phyloP scores from a whole-genome alignment of 495 filamentous ascomycete species.

The Clohesyomyces aquaticus region DNA sequence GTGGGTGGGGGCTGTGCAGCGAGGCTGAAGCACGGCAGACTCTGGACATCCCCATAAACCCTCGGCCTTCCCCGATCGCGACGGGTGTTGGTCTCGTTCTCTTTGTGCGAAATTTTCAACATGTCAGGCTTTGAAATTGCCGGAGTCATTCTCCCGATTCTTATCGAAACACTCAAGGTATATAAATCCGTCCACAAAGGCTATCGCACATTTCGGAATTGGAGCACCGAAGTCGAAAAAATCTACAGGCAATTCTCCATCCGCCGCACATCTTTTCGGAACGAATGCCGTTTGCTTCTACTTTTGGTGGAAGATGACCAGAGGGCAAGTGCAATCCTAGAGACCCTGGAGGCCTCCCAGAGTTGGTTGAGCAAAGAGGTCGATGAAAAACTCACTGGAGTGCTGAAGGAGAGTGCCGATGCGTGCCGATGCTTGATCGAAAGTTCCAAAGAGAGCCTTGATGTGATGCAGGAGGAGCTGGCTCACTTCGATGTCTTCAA shows the following conservation, averaged over 20 bases:
- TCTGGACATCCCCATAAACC: too few species aligned
- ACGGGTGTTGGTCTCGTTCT: too few species aligned
- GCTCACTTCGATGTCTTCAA: constrained; percentile 28
- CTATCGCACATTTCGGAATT: constrained; percentile 27
- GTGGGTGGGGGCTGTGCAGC: too few species aligned
- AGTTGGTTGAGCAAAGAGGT: constrained; percentile 22
- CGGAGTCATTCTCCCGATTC: constrained; percentile 26
- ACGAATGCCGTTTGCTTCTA: constrained; percentile 34
- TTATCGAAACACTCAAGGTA: constrained; percentile 24
- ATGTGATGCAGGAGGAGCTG: constrained; percentile 32
- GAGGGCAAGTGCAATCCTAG: constrained; percentile 21
- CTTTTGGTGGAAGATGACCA: constrained; percentile 19
- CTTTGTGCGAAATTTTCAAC: neutral
- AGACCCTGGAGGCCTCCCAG: constrained; percentile 4
- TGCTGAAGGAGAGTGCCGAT: constrained; percentile 26
- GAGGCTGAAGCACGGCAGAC: too few species aligned
- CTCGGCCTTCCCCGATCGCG: too few species aligned
- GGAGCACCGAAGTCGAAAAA: constrained; percentile 19
- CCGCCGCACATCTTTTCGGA: constrained; percentile 21
- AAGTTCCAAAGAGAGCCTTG: constrained; percentile 30
- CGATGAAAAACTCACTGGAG: constrained; percentile 15
- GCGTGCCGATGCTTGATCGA: constrained; percentile 27
- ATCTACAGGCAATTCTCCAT: constrained; percentile 18
- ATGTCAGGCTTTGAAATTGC: constrained; percentile 33
- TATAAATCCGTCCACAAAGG: constrained; percentile 12